phyloP scores from a whole-genome alignment of 169 alveolate species.

The Neospora caninum region DNA sequence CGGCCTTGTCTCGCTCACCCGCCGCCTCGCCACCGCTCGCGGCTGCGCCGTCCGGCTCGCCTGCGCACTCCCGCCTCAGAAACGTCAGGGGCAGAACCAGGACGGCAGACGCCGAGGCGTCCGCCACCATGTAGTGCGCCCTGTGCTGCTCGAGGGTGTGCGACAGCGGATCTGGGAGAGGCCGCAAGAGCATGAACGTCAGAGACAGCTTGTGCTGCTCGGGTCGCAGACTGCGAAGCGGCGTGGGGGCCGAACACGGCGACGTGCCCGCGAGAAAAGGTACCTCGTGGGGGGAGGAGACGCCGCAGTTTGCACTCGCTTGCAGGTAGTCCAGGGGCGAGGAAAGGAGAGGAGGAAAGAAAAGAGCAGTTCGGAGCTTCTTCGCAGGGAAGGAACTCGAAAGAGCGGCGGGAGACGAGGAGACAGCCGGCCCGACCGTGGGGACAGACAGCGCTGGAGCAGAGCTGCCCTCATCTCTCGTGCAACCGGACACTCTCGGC shows the following conservation, averaged over 20 bases:
- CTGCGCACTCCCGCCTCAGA: neutral
- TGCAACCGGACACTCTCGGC: too few species aligned
- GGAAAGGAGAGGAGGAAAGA: neutral
- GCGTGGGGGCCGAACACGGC: neutral
- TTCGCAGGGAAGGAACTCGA: neutral
- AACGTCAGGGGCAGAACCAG: neutral
- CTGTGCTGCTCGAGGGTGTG: neutral
- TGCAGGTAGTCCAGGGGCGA: neutral
- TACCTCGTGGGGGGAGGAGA: neutral
- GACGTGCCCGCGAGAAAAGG: too few species aligned
- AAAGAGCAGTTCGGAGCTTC: neutral
- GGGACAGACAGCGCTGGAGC: too few species aligned
- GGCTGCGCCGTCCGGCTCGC: neutral
- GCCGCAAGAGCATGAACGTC: neutral
- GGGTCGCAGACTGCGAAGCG: constrained; percentile 3
- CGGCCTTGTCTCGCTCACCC: neutral
- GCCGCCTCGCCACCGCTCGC: neutral
- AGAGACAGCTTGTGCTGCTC: neutral
- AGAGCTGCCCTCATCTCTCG: too few species aligned
- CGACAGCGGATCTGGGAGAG: neutral
- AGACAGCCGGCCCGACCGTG: too few species aligned
- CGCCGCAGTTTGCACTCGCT: neutral
- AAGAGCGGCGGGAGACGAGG: neutral
- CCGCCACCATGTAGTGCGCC: constrained; percentile 19
- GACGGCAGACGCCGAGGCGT: neutral